These are phyloP conservation scores for Houttuynia cordata DNA, from an alignment of 164 flowering plant species.

Conservation along the genomic window DNA sequence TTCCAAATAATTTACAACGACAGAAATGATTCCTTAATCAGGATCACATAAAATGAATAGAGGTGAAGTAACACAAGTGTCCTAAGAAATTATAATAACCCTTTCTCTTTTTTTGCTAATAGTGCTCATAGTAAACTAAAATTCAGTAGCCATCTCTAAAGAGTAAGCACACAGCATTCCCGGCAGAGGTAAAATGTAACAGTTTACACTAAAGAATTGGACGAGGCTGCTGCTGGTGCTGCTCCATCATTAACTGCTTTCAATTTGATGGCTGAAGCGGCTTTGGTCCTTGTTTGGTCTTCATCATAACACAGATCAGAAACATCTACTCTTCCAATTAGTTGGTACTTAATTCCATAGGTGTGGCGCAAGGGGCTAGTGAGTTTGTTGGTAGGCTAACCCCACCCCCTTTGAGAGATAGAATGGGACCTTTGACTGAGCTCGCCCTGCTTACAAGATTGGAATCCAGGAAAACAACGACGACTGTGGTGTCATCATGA, in stretches of 20 bases:
- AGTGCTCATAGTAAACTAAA: background rate
- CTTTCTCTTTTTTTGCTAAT: background rate
- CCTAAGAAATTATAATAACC: background rate
- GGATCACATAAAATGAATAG: background rate
- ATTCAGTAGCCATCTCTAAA: background rate
- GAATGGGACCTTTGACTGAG: conserved; percentile 23
- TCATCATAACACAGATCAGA: no score
- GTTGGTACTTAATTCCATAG: conserved; percentile 19
- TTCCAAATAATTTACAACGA: background rate
- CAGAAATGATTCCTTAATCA: background rate
- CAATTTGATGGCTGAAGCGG: no score
- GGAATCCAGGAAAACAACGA: conserved; percentile 59
- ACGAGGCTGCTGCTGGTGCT: conserved; percentile 5
- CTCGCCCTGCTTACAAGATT: conserved; percentile 39
- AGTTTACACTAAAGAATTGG: conserved; percentile 37
- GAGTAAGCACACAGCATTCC: background rate
- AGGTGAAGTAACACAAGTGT: background rate
- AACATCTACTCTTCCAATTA: no score
- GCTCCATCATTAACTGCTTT: conserved; percentile 7
- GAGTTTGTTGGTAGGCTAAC: conserved; percentile 30
- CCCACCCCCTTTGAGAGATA: conserved; percentile 53
- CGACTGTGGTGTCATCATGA: conserved; percentile 64
- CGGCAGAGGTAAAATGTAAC: conserved; percentile 17
- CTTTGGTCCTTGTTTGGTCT: no score
- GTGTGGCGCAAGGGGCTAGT: conserved; percentile 42